A percentile compares a stretch with the other conserved stretches of the same genome.
These are phyloP conservation scores for Penicillium sp. DNA, from an alignment of 2,329 filamentous ascomycete genomes.

Conservation along the genomic window DNA sequence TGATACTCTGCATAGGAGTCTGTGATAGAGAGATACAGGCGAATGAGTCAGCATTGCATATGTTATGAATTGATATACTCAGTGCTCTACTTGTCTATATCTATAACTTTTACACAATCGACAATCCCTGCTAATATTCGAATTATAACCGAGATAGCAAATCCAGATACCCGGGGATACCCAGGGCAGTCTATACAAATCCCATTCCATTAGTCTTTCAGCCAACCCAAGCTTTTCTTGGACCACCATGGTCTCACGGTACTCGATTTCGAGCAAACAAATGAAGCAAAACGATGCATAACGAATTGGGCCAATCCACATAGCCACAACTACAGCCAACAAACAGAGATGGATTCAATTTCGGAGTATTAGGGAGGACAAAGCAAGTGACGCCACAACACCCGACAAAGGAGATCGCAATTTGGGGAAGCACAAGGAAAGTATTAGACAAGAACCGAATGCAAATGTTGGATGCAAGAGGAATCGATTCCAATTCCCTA, in stretches of 20 bases:
- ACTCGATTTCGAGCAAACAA: neutral
- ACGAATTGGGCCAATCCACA: neutral
- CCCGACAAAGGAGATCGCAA: constrained; percentile 8
- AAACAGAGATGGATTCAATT: constrained; percentile 6
- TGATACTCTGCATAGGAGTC: neutral
- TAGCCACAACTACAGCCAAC: neutral
- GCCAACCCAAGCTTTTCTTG: neutral
- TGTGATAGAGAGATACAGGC: neutral
- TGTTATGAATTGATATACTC: no score
- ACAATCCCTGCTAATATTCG: neutral
- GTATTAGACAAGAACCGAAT: constrained; percentile 26
- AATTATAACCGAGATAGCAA: neutral
- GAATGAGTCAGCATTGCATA: neutral
- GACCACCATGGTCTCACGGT: neutral
- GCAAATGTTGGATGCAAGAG: constrained; percentile 14
- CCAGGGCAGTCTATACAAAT: neutral
- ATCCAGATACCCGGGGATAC: neutral
- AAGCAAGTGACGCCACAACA: constrained; percentile 2
- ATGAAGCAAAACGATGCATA: neutral
- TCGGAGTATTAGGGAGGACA: constrained; percentile 12
- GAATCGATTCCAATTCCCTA: neutral
- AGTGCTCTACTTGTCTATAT: neutral
- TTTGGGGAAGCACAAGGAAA: constrained; percentile 7
- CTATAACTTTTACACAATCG: neutral
- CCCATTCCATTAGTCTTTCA: neutral